Evolutionary conservation across 345 rosid species (phyloP).

Genomic region (Microcos paniculata): DNA sequence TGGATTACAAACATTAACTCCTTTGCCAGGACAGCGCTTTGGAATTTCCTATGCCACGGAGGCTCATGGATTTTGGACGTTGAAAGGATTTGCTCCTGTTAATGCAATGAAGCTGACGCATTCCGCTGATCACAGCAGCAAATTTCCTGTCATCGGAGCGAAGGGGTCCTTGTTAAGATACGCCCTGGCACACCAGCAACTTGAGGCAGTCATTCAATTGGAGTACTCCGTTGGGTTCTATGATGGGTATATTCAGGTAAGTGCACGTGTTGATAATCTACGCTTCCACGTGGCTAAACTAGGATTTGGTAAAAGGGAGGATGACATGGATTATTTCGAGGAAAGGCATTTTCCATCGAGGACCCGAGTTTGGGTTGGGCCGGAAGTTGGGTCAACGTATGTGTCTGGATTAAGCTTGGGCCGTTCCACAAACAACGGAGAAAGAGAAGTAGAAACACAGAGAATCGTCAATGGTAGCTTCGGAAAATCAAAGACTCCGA

Average conservation of each 20-base stretch:
- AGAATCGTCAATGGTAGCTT: slow-evolving; percentile 36
- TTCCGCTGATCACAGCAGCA: slow-evolving; percentile 25
- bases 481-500: slow-evolving; percentile 42
- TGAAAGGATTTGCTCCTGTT: slow-evolving; percentile 68
- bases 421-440: slow-evolving; percentile 57
- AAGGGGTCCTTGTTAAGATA: slow-evolving; percentile 69
- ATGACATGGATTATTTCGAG: slow-evolving; percentile 30
- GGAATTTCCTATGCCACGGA: slow-evolving; percentile 70
- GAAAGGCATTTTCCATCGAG: slow-evolving; percentile 68
- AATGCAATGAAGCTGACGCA: slow-evolving; percentile 54
- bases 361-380: slow-evolving; percentile 77
- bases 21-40: slow-evolving; percentile 30
- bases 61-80: slow-evolving; percentile 76
- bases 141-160: slow-evolving; percentile 45
- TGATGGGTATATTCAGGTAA: slow-evolving; percentile 64
- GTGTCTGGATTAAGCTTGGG: slow-evolving; percentile 73
- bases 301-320: slow-evolving; percentile 46
- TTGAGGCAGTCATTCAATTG: slow-evolving; percentile 67
- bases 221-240: slow-evolving; percentile 57
- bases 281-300: slow-evolving; percentile 71
- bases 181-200: slow-evolving; percentile 79
- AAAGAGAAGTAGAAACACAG: slow-evolving; percentile 49
- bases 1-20: slow-evolving; percentile 45
- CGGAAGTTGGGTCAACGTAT: slow-evolving; percentile 73
- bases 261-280: slow-evolving; percentile 63